These are phyloP conservation scores for Cladosporium phlei DNA, from an alignment of 2,329 filamentous ascomycete species.

Conservation along the genomic window DNA sequence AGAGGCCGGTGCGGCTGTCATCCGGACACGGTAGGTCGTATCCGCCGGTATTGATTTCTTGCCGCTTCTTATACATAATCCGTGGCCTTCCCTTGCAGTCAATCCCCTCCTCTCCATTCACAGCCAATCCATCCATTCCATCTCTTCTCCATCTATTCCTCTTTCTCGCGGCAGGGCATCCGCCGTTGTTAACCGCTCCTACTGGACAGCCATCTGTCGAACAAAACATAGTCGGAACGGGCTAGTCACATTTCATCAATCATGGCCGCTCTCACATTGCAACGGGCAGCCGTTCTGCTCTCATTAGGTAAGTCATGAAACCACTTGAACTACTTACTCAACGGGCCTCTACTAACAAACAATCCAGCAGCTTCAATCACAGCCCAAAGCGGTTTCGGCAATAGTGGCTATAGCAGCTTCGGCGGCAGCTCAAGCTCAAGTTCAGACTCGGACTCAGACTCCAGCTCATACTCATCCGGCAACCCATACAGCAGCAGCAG, in stretches of 20 bases:
- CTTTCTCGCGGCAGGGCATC: too few species aligned
- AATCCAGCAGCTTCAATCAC: background rate
- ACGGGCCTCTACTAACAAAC: background rate
- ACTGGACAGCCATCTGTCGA: too few species aligned
- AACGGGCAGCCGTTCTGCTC: conserved; percentile 8
- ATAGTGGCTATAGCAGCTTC: conserved; percentile 2
- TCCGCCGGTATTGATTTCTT: conserved; percentile 5
- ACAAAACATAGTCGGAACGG: background rate
- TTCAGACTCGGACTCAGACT: conserved; percentile 1
- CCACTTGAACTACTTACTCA: too few species aligned
- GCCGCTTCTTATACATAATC: background rate
- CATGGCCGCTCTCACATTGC: background rate
- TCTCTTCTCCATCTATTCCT: too few species aligned
- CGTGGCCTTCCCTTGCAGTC: background rate
- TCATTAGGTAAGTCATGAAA: background rate
- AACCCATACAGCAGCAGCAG: background rate
- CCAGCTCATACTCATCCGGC: background rate
- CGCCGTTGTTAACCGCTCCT: too few species aligned
- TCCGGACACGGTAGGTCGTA: conserved; percentile 3
- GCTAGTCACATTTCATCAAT: background rate
- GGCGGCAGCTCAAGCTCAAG: conserved; percentile 1
- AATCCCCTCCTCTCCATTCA: too few species aligned
- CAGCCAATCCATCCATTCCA: too few species aligned
- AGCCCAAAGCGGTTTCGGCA: conserved; percentile 11
- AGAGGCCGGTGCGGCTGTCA: conserved; percentile 1